Base-by-base conservation (phyloP, 768 basidiomycete species). In the Clathrus columnatus region DNA sequence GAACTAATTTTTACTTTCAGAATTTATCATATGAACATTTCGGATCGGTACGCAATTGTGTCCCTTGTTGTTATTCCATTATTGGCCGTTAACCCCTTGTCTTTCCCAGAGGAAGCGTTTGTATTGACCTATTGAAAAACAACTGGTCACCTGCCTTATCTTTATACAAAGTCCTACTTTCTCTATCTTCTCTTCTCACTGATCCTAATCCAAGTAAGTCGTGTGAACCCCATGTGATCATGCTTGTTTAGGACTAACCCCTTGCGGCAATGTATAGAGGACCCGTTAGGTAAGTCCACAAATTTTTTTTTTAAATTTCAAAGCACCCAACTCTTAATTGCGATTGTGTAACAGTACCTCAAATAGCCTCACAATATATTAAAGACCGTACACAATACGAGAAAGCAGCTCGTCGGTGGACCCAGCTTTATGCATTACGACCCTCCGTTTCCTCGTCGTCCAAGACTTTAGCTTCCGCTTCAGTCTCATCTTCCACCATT, bases 81-180 rank as follows among this genome's bases (percentile, higher is more conserved):
- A 57, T 20, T 30, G 46, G 29, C 14, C 20, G 20, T 58, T 48
- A 10, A 53, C 14, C 20, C 20, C 8, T 44, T 21, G 75, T 88
- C 89, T 45, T 85, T 83, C 50, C 86, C 56, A 77, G 79, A 50
- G 88, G 87, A 43, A 77, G 75, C 60, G 84, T 91, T 51, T 91
- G 88, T 64, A 87, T 92, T 61, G 88, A 96, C 70, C 91, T 95
- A 50, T 78, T 97, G 57, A 96, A 97, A 72, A 79, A 83, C 64
- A 87, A 90, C 63, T 97, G 93, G 93, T 93, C 90, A 1, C 93
- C 93, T 6, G 93, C 93, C 1, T 70, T 97, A 20, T 94, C 91
- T 2, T 74, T 97, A 48, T 93, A 89, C 76, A 96, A 97, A 73
- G 88, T 95, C 64, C 84, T 97, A 69, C 80, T 97, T 18, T 94